These are phyloP conservation scores for Pseudogymnoascus sp. DNA, from an alignment of 2,329 filamentous ascomycete species.

Conservation along the genomic window DNA sequence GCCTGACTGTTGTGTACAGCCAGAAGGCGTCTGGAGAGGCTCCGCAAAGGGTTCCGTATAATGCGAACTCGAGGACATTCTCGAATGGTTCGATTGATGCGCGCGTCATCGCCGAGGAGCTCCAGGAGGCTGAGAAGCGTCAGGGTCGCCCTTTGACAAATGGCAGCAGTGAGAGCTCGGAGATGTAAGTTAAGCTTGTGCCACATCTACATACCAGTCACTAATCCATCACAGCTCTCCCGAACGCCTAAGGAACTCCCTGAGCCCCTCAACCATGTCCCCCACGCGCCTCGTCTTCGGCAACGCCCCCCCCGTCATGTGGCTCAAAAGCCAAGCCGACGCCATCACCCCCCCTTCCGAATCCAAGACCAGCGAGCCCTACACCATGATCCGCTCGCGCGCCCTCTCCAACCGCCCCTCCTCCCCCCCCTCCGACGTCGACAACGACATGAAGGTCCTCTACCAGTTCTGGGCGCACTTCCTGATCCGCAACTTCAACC, in stretches of 20 bases:
- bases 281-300: slow-evolving; percentile 19
- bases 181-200: slow-evolving; percentile 27
- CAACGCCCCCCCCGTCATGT: slow-evolving; percentile 31
- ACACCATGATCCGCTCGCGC: slow-evolving; percentile 32
- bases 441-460: slow-evolving; percentile 55
- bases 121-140: slow-evolving; percentile 34
- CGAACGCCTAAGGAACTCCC: slow-evolving; percentile 20
- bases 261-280: slow-evolving; percentile 22
- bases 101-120: slow-evolving; percentile 41
- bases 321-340: slow-evolving; percentile 29
- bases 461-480: slow-evolving; percentile 73
- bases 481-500: slow-evolving; percentile 66
- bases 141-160: slow-evolving; percentile 31
- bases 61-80: slow-evolving; percentile 40
- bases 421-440: slow-evolving; percentile 32
- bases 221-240: slow-evolving; percentile 21
- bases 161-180: slow-evolving; percentile 32
- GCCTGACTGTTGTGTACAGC: slow-evolving; percentile 43
- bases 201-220: not conserved
- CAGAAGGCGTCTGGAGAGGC: slow-evolving; percentile 31
- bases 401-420: slow-evolving; percentile 33
- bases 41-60: slow-evolving; percentile 30
- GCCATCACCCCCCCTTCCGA: slow-evolving; percentile 25
- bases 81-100: slow-evolving; percentile 50
- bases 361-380: slow-evolving; percentile 29